Percentiles rank a stretch among this genome's conserved stretches.
Evolutionary conservation across 75 land plant genomes (phyloP).

Genomic region (Cunninghamia lanceolata): DNA sequence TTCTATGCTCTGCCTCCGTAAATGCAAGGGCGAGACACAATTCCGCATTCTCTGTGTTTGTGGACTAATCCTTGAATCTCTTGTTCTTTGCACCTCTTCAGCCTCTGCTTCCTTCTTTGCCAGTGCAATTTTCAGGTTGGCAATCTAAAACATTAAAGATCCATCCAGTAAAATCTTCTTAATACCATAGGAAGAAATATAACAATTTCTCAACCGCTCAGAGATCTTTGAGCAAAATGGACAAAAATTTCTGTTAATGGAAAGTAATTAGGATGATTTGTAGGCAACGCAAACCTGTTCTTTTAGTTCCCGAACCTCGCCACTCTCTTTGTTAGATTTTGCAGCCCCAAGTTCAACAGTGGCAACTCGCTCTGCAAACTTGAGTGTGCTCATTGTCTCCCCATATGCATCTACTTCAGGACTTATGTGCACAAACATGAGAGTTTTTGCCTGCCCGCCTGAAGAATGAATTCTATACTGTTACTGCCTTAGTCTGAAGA

Average conservation of each 20-base stretch:
- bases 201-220: background rate
- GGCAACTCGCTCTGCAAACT: constrained; percentile 97
- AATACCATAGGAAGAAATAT: background rate
- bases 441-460: constrained; percentile 98
- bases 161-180: background rate
- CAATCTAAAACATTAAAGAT: constrained; percentile 39
- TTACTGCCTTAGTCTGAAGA: background rate
- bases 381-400: constrained; percentile 94
- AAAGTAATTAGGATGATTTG: background rate
- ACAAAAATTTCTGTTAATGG: background rate
- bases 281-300: constrained; percentile 41
- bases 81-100: constrained; percentile 14
- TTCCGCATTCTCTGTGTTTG: constrained; percentile 21
- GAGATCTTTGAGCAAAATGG: background rate
- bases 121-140: constrained; percentile 55
- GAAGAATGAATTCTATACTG: background rate
- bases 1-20: constrained; percentile 12
- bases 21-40: constrained; percentile 26
- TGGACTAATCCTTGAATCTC: constrained; percentile 15
- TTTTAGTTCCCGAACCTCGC: constrained; percentile 75
- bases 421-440: constrained; percentile 99
- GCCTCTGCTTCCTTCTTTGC: constrained; percentile 58
- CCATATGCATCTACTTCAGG: constrained; percentile 89
- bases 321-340: constrained; percentile 68
- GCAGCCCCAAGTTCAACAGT: constrained; percentile 98